Percentiles rank a stretch among this genome's conserved stretches.
These are phyloP conservation scores for Boletus subcaerulescens DNA, from an alignment of 768 basidiomycete species.

Conservation along the genomic window DNA sequence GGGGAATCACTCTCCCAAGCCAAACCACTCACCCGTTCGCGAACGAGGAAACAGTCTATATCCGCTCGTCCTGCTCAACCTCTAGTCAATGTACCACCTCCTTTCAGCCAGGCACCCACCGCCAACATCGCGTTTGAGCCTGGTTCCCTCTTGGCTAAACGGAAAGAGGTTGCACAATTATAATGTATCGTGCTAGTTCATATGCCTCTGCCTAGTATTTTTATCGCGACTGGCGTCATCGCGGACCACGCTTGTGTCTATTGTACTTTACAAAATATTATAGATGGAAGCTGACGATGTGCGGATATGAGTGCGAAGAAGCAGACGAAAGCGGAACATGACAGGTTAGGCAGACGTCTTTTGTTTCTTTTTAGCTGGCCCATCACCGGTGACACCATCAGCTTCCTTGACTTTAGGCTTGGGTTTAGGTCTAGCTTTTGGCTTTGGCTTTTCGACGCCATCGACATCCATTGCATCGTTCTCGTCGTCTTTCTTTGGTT, in stretches of 20 bases:
- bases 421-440: constrained; percentile 41
- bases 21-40: constrained; percentile 36
- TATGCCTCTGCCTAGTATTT: neutral
- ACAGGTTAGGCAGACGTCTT: constrained; percentile 47
- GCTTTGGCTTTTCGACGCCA: constrained; percentile 36
- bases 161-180: constrained; percentile 31
- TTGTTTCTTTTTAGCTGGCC: constrained; percentile 73
- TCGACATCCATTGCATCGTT: constrained; percentile 50
- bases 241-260: constrained; percentile 8
- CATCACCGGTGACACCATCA: constrained; percentile 43
- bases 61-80: constrained; percentile 42
- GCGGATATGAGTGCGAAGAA: neutral
- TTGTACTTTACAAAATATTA: constrained; percentile 22
- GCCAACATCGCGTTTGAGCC: constrained; percentile 60
- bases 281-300: constrained; percentile 8
- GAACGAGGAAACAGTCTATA: constrained; percentile 36
- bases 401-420: constrained; percentile 35
- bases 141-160: constrained; percentile 68
- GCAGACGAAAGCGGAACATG: neutral
- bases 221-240: constrained; percentile 1
- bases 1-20: constrained; percentile 24
- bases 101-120: constrained; percentile 30
- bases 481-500: constrained; percentile 41
- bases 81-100: constrained; percentile 46
- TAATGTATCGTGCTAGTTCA: neutral